phyloP scores from a whole-genome alignment of 2,329 filamentous ascomycete species.

The Ascochyta viciae-villosae region DNA sequence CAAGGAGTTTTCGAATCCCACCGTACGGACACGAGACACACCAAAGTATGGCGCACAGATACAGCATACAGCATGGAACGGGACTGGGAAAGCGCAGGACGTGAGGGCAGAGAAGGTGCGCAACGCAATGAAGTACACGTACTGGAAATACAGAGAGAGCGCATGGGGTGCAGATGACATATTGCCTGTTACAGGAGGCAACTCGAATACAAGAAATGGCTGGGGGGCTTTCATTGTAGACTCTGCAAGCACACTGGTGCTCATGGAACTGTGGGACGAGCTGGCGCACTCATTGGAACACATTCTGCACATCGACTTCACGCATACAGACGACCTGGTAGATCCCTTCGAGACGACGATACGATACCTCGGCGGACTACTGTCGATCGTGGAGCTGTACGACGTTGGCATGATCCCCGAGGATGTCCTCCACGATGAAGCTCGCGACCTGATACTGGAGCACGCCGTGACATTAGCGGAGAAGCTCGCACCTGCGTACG shows the following conservation, averaged over 20 bases:
- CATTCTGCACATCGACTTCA: conserved; percentile 50
- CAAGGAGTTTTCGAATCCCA: conserved; percentile 46
- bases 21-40: conserved; percentile 24
- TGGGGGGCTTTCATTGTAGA: conserved; percentile 55
- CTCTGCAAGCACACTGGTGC: conserved; percentile 48
- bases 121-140: conserved; percentile 51
- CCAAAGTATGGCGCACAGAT: conserved; percentile 36
- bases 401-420: conserved; percentile 51
- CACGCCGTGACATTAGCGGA: conserved; percentile 49
- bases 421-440: conserved; percentile 37
- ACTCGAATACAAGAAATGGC: conserved; percentile 47
- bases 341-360: conserved; percentile 54
- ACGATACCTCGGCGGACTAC: conserved; percentile 50
- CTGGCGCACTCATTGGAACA: conserved; percentile 49
- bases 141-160: conserved; percentile 48
- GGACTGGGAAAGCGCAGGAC: conserved; percentile 44
- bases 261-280: conserved; percentile 55
- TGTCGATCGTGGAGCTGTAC: conserved; percentile 51
- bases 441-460: conserved; percentile 44
- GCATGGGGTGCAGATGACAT: conserved; percentile 53
- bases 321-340: conserved; percentile 43
- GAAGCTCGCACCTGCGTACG: conserved; percentile 50
- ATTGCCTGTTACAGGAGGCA: conserved; percentile 47
- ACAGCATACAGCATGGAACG: conserved; percentile 46
- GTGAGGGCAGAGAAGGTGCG: conserved; percentile 43